Conservation (phyloP, 2,329 filamentous ascomycete species). For the Calonectria pteridis region DNA sequence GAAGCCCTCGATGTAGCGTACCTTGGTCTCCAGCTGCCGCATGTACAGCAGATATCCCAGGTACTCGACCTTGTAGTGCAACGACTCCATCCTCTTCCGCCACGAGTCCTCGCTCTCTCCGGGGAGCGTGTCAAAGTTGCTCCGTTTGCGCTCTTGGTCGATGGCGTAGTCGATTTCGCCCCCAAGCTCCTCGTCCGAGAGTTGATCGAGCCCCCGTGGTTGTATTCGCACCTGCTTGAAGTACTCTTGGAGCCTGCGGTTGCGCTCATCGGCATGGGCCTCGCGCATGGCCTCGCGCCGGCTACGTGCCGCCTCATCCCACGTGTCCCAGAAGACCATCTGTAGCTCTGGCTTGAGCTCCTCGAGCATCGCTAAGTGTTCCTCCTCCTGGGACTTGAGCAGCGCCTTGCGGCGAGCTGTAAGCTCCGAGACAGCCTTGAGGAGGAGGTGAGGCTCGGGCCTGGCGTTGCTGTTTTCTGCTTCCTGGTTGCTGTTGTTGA, state of each 20-base stretch:
- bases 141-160: not conserved
- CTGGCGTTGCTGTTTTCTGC: not conserved
- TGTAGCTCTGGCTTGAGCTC: not conserved
- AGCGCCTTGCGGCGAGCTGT: not conserved
- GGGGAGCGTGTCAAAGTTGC: not conserved
- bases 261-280: not conserved
- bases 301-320: not conserved
- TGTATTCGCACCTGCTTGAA: not conserved
- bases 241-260: not conserved
- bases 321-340: not conserved
- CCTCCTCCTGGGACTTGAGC: not conserved
- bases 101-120: conserved; percentile 8
- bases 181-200: conserved; percentile 1
- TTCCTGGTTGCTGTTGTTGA: not conserved
- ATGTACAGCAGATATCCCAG: conserved; percentile 14
- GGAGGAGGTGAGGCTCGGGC: not conserved
- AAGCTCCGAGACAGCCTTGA: not conserved
- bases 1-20: conserved; percentile 46
- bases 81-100: conserved; percentile 18
- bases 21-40: conserved; percentile 22
- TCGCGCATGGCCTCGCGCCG: not conserved
- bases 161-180: conserved; percentile 13
- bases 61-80: conserved; percentile 31
- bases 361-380: not conserved
- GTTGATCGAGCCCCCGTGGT: not conserved